phyloP scores from a whole-genome alignment of 169 alveolate species.

The Neospora caninum region DNA sequence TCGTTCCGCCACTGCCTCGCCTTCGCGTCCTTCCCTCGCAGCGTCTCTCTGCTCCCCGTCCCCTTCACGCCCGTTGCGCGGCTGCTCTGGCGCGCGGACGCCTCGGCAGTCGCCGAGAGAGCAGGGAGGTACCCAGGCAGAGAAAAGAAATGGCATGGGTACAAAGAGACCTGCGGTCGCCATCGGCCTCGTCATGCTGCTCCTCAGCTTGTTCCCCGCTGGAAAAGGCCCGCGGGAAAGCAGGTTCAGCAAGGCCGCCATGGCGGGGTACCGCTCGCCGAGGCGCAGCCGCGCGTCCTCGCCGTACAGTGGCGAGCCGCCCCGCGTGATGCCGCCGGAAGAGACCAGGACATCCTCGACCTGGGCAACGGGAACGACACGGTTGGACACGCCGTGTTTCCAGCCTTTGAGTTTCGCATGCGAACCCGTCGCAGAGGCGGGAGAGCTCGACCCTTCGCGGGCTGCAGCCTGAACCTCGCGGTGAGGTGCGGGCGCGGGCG shows the following conservation, averaged over 20 bases:
- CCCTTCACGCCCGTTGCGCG: no score
- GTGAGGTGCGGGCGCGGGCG: no score
- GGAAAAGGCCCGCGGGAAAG: background rate
- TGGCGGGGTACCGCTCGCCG: background rate
- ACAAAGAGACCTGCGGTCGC: background rate
- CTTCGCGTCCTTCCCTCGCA: background rate
- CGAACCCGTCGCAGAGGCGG: no score
- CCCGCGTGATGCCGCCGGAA: background rate
- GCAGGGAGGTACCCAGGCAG: background rate
- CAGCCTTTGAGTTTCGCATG: background rate
- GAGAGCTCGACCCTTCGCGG: no score
- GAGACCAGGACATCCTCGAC: conserved; percentile 10
- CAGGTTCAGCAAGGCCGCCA: background rate
- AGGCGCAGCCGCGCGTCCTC: background rate
- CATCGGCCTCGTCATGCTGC: conserved; percentile 13
- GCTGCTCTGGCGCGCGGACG: no score
- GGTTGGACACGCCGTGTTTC: background rate
- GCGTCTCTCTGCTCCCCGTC: no score
- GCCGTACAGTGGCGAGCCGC: background rate
- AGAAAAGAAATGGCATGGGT: background rate
- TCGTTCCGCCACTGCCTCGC: background rate
- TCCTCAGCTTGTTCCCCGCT: background rate
- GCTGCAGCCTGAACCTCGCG: no score
- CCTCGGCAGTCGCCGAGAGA: no score
- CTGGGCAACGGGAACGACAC: background rate